These are phyloP conservation scores for Entomortierella chlamydospora DNA, from an alignment of 192 early-diverging fungal species.

Conservation along the genomic window DNA sequence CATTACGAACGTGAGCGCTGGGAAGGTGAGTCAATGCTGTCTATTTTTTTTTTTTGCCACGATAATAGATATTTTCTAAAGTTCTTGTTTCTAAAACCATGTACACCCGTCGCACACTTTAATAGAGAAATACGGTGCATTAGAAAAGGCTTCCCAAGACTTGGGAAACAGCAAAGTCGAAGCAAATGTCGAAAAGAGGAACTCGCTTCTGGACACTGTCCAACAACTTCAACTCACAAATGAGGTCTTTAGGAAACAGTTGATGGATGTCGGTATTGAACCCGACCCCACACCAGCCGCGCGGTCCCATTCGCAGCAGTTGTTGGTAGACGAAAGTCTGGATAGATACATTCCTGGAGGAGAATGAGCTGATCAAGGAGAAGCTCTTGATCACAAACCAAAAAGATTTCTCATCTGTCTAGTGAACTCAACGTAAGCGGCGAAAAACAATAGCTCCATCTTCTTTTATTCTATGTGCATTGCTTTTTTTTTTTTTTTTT, in stretches of 20 bases:
- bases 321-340: conserved; percentile 34
- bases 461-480: no score
- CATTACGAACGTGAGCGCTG: conserved; percentile 47
- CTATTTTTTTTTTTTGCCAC: not conserved
- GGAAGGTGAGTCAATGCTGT: conserved; percentile 22
- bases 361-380: conserved; percentile 44
- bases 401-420: conserved; percentile 41
- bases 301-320: conserved; percentile 17
- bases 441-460: no score
- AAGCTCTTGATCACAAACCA: conserved; percentile 32
- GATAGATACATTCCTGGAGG: conserved; percentile 44
- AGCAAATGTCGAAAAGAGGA: conserved; percentile 50
- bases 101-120: no score
- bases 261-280: conserved; percentile 37
- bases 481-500: no score
- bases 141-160: conserved; percentile 16
- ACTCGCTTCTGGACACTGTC: conserved; percentile 31
- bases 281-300: conserved; percentile 39
- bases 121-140: conserved; percentile 32
- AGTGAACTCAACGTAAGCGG: conserved; percentile 41
- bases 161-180: conserved; percentile 29
- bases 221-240: conserved; percentile 41
- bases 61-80: not conserved
- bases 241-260: conserved; percentile 42
- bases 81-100: no score